Evolutionary conservation across 352 stramenopile genomes (phyloP).

Genomic region (Lagenidium giganteum): DNA sequence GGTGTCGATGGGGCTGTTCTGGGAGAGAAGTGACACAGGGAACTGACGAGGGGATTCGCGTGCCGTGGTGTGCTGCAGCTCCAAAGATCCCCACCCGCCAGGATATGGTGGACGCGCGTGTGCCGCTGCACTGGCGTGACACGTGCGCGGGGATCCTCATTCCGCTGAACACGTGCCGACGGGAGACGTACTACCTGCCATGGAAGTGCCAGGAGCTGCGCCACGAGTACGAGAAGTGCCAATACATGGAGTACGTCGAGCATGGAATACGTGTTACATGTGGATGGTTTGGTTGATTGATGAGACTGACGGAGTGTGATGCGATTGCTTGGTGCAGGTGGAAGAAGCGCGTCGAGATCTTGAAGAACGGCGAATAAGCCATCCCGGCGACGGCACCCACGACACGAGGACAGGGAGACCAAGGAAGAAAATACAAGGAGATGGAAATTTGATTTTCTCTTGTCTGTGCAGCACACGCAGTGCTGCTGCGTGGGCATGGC

Average conservation of each 20-base stretch:
- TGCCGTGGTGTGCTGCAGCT: no score
- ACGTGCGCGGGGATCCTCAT: slow-evolving; percentile 95
- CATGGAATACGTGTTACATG: background rate
- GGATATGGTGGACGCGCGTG: slow-evolving; percentile 92
- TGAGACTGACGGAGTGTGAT: background rate
- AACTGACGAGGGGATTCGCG: no score
- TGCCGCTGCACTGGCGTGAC: slow-evolving; percentile 94
- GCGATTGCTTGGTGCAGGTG: slow-evolving; percentile 25
- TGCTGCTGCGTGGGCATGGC: no score
- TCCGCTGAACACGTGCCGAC: slow-evolving; percentile 94
- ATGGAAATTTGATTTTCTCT: no score
- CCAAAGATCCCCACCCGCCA: slow-evolving; percentile 76
- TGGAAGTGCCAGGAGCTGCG: slow-evolving; percentile 96
- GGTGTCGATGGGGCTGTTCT: no score
- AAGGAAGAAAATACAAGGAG: no score
- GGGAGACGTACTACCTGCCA: slow-evolving; percentile 91
- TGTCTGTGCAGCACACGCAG: no score
- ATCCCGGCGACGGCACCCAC: no score
- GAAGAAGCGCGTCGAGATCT: slow-evolving; percentile 80
- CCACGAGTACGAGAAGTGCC: slow-evolving; percentile 98
- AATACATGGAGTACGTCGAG: slow-evolving; percentile 89
- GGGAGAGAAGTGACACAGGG: no score
- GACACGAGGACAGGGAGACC: no score
- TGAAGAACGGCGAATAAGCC: slow-evolving; percentile 76
- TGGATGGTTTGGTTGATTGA: no score